phyloP scores from a whole-genome alignment of 805 yeast species.

The Saccharomycopsis amapae region DNA sequence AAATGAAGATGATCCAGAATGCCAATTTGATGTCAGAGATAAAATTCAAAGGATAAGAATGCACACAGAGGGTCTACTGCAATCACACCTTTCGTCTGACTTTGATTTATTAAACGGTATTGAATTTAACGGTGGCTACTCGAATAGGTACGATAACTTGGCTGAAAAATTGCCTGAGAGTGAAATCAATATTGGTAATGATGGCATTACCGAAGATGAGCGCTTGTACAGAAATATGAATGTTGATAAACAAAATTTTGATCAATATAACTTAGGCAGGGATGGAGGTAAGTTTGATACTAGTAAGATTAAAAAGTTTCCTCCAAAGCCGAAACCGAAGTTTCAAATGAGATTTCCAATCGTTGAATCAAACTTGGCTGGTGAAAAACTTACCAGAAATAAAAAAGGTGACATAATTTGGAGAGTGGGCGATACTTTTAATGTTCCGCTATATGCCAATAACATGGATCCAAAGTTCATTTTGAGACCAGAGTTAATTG shows the following conservation, averaged over 20 bases:
- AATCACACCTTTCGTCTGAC: constrained; percentile 1
- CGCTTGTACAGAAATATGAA: constrained; percentile 4
- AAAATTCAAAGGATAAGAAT: constrained; percentile 11
- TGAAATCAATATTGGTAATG: neutral
- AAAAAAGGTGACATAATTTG: constrained; percentile 12
- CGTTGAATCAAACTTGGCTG: constrained; percentile 5
- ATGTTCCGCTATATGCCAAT: constrained; percentile 29
- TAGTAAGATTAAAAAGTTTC: constrained; percentile 7
- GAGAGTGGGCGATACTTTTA: constrained; percentile 7
- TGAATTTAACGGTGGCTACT: neutral
- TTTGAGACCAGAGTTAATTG: constrained; percentile 57
- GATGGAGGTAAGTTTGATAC: neutral
- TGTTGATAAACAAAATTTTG: constrained; percentile 12
- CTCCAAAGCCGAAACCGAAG: constrained; percentile 9
- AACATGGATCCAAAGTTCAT: constrained; percentile 33
- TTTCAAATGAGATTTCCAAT: neutral
- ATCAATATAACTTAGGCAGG: neutral
- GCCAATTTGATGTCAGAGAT: constrained; percentile 23
- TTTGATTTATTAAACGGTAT: constrained; percentile 6
- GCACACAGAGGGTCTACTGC: constrained; percentile 12
- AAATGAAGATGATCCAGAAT: constrained; percentile 21
- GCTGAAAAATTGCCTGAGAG: neutral
- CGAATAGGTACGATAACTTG: constrained; percentile 1
- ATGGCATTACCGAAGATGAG: neutral
- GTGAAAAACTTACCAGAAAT: neutral